Conservation (phyloP, 768 basidiomycete species). For the Ramaria rubella region DNA sequence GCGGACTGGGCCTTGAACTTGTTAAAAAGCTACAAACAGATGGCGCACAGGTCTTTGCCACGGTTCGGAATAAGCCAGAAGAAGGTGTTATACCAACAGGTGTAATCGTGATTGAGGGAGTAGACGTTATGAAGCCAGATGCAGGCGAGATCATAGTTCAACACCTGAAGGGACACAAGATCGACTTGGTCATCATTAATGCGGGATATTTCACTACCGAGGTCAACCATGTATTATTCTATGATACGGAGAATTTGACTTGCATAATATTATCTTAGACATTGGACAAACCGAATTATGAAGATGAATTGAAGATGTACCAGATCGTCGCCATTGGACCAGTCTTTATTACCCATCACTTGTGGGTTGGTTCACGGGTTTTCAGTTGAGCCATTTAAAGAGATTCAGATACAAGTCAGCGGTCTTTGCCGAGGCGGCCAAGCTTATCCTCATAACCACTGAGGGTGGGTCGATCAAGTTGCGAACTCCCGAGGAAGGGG, state of each 20-base stretch:
- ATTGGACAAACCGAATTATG: slow-evolving; percentile 31
- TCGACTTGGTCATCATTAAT: slow-evolving; percentile 33
- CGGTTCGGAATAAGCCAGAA: slow-evolving; percentile 25
- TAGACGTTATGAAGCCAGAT: slow-evolving; percentile 31
- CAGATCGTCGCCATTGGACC: slow-evolving; percentile 39
- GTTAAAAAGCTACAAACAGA: slow-evolving; percentile 22
- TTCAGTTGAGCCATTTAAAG: neutral
- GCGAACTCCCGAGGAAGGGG: slow-evolving; percentile 38
- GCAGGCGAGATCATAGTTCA: slow-evolving; percentile 32
- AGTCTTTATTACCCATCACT: slow-evolving; percentile 29
- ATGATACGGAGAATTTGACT: neutral
- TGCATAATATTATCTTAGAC: slow-evolving; percentile 19
- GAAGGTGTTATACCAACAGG: slow-evolving; percentile 25
- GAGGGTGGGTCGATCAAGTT: slow-evolving; percentile 41
- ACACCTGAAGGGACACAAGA: slow-evolving; percentile 25
- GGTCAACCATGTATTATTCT: slow-evolving; percentile 26
- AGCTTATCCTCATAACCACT: slow-evolving; percentile 38
- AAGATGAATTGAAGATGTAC: slow-evolving; percentile 40
- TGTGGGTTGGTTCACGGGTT: slow-evolving; percentile 14
- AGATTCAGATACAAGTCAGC: slow-evolving; percentile 17
- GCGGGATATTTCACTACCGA: slow-evolving; percentile 36
- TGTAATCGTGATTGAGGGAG: slow-evolving; percentile 29
- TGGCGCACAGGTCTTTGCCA: slow-evolving; percentile 32
- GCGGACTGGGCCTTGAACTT: slow-evolving; percentile 38
- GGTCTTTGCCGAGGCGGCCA: slow-evolving; percentile 26